These are phyloP conservation scores for Thalassiosira profunda DNA, from an alignment of 108 stramenopile species.

Conservation along the genomic window DNA sequence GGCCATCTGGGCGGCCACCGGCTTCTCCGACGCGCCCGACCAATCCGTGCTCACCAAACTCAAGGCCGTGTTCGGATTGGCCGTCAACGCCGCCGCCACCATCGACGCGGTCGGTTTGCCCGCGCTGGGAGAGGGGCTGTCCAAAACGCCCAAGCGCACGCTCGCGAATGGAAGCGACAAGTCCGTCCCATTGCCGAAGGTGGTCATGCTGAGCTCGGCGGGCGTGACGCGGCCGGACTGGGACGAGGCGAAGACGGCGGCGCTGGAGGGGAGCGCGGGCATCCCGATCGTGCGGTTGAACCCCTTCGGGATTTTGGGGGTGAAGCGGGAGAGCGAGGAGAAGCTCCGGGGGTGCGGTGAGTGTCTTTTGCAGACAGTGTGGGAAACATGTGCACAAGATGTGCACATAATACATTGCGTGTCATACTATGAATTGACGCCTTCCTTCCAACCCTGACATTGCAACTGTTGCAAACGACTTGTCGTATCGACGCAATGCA, in stretches of 20 bases:
- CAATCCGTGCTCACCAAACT: conserved; percentile 40
- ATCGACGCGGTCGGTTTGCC: conserved; percentile 82
- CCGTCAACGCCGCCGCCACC: conserved; percentile 45
- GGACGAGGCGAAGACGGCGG: conserved; percentile 70
- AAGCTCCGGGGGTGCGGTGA: conserved; percentile 62
- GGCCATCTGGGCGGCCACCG: conserved; percentile 88
- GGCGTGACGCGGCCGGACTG: conserved; percentile 83
- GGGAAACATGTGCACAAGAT: too few species aligned
- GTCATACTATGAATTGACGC: too few species aligned
- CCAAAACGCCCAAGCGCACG: conserved; percentile 4
- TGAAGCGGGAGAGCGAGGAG: conserved; percentile 84
- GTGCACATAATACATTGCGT: too few species aligned
- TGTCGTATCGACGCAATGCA: conserved; percentile 24
- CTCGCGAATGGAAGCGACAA: not conserved
- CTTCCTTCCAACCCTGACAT: too few species aligned
- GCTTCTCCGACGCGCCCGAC: conserved; percentile 63
- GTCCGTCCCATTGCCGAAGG: conserved; percentile 49
- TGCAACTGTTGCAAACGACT: too few species aligned
- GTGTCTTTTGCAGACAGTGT: not conserved
- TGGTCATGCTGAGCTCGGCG: conserved; percentile 84
- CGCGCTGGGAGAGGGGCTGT: conserved; percentile 51
- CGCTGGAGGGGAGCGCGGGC: conserved; percentile 71
- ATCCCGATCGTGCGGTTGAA: conserved; percentile 96
- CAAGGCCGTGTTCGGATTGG: conserved; percentile 38
- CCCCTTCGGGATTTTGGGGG: conserved; percentile 89